Evolutionary conservation across 768 basidiomycete genomes (phyloP).

Genomic region (Psilocybe cyanescens): DNA sequence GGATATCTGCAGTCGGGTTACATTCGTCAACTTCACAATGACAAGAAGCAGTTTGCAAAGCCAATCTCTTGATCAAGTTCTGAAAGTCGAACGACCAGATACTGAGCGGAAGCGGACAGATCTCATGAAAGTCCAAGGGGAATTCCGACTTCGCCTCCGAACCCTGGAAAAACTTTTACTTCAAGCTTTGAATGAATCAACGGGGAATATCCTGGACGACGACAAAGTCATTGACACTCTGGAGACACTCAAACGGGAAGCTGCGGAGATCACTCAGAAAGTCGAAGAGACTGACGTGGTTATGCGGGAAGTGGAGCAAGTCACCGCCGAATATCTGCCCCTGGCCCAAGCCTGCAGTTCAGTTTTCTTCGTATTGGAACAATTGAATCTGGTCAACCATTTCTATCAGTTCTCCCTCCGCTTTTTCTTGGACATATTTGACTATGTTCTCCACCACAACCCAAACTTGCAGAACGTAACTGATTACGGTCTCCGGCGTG

Average conservation of each 20-base stretch:
- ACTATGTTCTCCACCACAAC: slow-evolving; percentile 91
- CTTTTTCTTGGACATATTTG: slow-evolving; percentile 99
- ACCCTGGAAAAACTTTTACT: slow-evolving; percentile 92
- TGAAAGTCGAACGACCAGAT: slow-evolving; percentile 96
- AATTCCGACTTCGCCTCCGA: slow-evolving; percentile 91
- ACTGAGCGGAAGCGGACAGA: slow-evolving; percentile 95
- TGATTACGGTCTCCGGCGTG: slow-evolving; percentile 73
- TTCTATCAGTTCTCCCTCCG: slow-evolving; percentile 98
- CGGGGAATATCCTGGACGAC: slow-evolving; percentile 96
- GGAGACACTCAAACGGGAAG: slow-evolving; percentile 94
- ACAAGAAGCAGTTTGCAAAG: slow-evolving; percentile 98
- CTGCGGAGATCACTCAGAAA: slow-evolving; percentile 93
- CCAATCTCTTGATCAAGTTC: slow-evolving; percentile 95
- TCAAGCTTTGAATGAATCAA: slow-evolving; percentile 95
- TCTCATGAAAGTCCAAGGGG: slow-evolving; percentile 97
- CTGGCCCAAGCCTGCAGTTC: slow-evolving; percentile 96
- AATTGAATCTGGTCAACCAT: slow-evolving; percentile 91
- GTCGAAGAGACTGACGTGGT: slow-evolving; percentile 96
- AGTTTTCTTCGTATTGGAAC: slow-evolving; percentile 96
- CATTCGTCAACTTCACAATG: slow-evolving; percentile 98
- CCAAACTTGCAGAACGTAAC: slow-evolving; percentile 83
- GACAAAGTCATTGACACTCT: slow-evolving; percentile 98
- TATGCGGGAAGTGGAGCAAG: slow-evolving; percentile 96
- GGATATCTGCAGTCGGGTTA: slow-evolving; percentile 97
- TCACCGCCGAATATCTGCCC: slow-evolving; percentile 93